These are phyloP conservation scores for Microdochium nivale DNA, from an alignment of 2,329 filamentous ascomycete genomes.

Conservation along the genomic window DNA sequence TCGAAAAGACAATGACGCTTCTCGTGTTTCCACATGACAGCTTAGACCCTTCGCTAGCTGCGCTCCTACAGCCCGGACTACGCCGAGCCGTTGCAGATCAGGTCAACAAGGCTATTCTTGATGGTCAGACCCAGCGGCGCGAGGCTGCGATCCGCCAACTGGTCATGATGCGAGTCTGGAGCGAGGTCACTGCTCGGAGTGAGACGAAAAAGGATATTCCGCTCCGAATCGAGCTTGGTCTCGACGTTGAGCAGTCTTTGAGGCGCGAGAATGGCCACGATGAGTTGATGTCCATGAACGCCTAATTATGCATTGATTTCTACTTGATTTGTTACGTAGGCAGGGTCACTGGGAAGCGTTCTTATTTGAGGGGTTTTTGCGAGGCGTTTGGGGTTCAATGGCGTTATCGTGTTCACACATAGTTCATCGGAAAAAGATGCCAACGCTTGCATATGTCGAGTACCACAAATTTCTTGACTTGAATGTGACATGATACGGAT, in stretches of 20 bases:
- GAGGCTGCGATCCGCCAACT: conserved; percentile 78
- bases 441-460: no score
- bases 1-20: conserved; percentile 89
- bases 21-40: conserved; percentile 80
- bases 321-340: background rate
- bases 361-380: conserved; percentile 5
- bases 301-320: background rate
- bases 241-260: conserved; percentile 18
- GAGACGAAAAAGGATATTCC: conserved; percentile 31
- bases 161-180: conserved; percentile 77
- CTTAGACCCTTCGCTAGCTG: conserved; percentile 65
- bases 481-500: no score
- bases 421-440: no score
- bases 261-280: conserved; percentile 34
- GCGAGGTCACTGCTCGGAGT: conserved; percentile 54
- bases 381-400: background rate
- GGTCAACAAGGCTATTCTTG: conserved; percentile 84
- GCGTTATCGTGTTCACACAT: no score
- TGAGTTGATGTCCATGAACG: conserved; percentile 36
- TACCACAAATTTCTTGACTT: no score
- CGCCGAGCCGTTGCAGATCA: conserved; percentile 75
- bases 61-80: conserved; percentile 69
- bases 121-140: conserved; percentile 60
- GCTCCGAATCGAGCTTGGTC: conserved; percentile 28
- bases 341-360: background rate